phyloP scores from a whole-genome alignment of 106 monocot species.

The Iris macrosiphon region DNA sequence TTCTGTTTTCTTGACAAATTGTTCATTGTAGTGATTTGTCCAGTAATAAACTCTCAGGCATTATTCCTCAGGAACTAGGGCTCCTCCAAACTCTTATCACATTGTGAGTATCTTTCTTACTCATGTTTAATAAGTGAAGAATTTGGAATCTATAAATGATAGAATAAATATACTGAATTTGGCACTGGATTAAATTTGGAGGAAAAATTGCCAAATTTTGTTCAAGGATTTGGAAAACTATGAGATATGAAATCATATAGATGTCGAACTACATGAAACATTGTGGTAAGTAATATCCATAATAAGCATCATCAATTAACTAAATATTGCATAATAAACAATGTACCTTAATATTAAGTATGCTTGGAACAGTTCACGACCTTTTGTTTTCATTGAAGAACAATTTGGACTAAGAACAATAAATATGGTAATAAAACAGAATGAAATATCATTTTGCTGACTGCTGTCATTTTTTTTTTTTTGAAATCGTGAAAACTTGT shows the following conservation, averaged over 20 bases:
- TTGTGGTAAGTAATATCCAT: no score
- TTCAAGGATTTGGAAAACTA: no score
- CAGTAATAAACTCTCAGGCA: conserved; percentile 52
- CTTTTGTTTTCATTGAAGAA: not conserved
- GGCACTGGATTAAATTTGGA: no score
- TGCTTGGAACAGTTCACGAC: no score
- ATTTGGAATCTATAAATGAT: not conserved
- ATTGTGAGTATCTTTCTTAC: conserved; percentile 35
- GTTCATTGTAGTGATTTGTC: conserved; percentile 67
- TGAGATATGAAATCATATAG: no score
- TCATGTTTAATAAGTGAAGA: not conserved
- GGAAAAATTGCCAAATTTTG: no score
- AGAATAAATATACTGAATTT: no score
- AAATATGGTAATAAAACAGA: no score
- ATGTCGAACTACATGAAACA: no score
- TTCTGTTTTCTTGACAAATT: not conserved
- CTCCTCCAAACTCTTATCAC: conserved; percentile 69
- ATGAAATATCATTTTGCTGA: not conserved
- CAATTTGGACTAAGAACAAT: not conserved
- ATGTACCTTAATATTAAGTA: no score
- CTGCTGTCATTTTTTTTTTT: not conserved
- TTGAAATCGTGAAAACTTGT: conserved; percentile 5
- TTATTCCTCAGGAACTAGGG: conserved; percentile 76
- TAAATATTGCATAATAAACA: no score
- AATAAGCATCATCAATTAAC: no score